Conservation (phyloP, 164 flowering plant genomes). For the Stephania cephalantha region DNA sequence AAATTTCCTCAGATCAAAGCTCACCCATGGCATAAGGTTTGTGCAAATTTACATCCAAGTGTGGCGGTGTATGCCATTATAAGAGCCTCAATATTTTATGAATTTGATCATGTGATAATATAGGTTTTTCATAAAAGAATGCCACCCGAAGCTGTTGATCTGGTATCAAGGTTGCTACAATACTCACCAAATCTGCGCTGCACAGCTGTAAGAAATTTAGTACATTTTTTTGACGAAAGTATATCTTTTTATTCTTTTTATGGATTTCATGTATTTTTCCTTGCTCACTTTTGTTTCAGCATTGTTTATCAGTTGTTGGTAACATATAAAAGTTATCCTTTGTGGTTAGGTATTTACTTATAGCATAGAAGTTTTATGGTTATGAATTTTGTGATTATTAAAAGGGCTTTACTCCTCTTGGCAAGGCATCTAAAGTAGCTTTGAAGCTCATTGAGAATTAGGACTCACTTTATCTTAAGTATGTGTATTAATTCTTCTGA, state of each 20-base stretch:
- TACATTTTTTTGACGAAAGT: neutral
- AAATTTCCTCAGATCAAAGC: conserved; percentile 96
- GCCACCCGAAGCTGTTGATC: conserved; percentile 96
- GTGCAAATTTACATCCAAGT: neutral
- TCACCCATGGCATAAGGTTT: conserved; percentile 98
- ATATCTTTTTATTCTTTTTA: neutral
- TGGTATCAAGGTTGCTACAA: conserved; percentile 91
- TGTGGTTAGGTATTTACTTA: neutral
- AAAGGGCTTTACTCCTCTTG: too few relatives aligned
- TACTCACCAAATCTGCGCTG: conserved; percentile 89
- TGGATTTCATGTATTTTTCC: neutral
- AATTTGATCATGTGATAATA: conserved; percentile 6
- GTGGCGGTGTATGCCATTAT: neutral
- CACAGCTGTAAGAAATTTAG: conserved; percentile 62
- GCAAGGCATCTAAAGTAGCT: neutral
- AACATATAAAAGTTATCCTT: neutral
- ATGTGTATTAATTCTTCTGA: too few relatives aligned
- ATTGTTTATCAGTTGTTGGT: neutral
- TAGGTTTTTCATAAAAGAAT: conserved; percentile 80
- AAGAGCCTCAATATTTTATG: neutral
- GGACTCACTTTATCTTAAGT: too few relatives aligned
- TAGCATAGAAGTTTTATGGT: neutral
- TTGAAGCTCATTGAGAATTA: too few relatives aligned
- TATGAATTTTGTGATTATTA: too few relatives aligned
- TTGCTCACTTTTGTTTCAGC: neutral